Evolutionary conservation across 257 asterid species (phyloP).

Genomic region (Verbascum thapsus): DNA sequence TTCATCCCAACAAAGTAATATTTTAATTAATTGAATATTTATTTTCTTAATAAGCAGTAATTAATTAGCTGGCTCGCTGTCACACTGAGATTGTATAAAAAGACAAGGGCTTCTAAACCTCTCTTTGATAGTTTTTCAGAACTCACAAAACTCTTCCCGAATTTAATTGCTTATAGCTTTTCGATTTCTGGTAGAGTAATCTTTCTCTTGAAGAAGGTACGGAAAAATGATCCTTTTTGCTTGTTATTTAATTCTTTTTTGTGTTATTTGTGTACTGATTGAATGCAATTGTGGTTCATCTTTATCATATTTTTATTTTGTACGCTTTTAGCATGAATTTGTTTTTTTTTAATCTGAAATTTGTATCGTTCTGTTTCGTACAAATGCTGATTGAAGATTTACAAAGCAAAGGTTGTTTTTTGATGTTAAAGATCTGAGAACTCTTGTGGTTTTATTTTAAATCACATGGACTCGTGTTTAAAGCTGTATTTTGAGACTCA

Average conservation of each 20-base stretch:
- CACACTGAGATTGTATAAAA: constrained; percentile 26
- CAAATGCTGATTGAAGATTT: neutral
- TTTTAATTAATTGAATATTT: neutral
- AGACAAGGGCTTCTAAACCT: neutral
- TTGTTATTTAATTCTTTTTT: neutral
- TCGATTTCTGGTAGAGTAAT: neutral
- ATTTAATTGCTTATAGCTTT: neutral
- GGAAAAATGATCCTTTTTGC: neutral
- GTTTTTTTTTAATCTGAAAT: constrained; percentile 11
- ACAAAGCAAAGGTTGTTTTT: neutral
- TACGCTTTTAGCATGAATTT: neutral
- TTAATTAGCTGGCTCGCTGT: constrained; percentile 38
- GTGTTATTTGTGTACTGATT: neutral
- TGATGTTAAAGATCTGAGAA: constrained; percentile 1
- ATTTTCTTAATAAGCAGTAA: constrained; percentile 2
- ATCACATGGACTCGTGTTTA: neutral
- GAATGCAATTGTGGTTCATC: neutral
- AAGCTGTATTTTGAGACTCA: neutral
- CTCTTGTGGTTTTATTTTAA: neutral
- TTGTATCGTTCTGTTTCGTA: neutral
- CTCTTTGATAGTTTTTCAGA: neutral
- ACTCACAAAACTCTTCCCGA: neutral
- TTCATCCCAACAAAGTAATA: constrained; percentile 10
- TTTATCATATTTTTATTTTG: constrained; percentile 6
- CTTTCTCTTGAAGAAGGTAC: constrained; percentile 23